Base-by-base conservation (phyloP, 768 basidiomycete species). In the Hortiboletus flavorubellus region DNA sequence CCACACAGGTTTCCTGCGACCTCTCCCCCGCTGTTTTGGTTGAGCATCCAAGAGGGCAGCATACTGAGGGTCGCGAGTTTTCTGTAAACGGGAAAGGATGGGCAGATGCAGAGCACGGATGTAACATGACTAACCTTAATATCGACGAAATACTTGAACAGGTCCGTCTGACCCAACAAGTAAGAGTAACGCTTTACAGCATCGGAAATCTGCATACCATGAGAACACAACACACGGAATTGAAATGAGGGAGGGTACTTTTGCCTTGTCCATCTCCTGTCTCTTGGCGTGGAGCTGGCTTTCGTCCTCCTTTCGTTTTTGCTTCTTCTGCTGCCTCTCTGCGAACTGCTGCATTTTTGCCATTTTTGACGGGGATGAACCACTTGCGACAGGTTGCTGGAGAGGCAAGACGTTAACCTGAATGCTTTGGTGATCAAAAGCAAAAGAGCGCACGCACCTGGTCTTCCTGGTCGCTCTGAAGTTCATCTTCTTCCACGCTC, bases 91-190 rank as follows among this genome's bases (percentile, higher is more conserved):
- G 38, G 52, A 45, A 11, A 4, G 35, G 26, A 45, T 57, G 21
- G 56, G 42, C 8, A 40, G 12, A 18, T n/a, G 42, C n/a, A 29
- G 12, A 14, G 14, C 6, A 18, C 9, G 30, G 5, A 21, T 10
- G 35, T 21, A 34, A 18, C 15, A 49, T 5, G 41, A 59, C 77
- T 29, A 21, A 90, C 93, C 82, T 97, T 97, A 72, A 98, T 87
- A 69, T 98, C 93, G 8, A 98, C 91, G 68, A 98, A 98, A 71
- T 98, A 96, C 63, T 93, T 93, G 79, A 99, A 99, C 18, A 98
- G 79, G 61, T 98, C 97, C 0, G 96, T 98, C 70, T 99, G 95
- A 8, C 97, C 97, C 2, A 99, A 81, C n/a, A 98, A 83, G 72
- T 98, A 98, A 2, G 91, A 91, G 68, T 98, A 98, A 16, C 94